Evolutionary conservation across 192 early-diverging fungal genomes (phyloP), one percentile per base, ranked within the genome.

Genomic region (Coemansia sp.): DNA sequence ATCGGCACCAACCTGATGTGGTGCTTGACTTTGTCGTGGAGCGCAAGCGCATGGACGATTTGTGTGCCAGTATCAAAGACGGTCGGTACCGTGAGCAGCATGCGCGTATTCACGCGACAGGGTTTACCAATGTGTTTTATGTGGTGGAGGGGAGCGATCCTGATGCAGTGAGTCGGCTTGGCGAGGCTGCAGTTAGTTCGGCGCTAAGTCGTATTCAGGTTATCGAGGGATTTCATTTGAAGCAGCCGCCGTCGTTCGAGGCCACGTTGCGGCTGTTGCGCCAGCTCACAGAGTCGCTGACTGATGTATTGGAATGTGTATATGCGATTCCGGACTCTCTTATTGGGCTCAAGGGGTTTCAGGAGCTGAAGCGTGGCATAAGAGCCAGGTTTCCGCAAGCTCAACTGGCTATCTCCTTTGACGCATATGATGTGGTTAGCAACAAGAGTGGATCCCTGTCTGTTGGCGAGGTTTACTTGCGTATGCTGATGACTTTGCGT

Each of bases 21-120:
- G 86, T 94, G 3, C 75, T 97, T 8, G 92, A 95, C 66, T 87
- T 86, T 49, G 73, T 98, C n/a, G 62, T 95, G 2, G 95, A 99
- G 73, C 84, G 97, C 24, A 99, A 99, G 65, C 85, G 91, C n/a
- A 86, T 93, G 82, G 94, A 97, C 57, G 97, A 99, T 72, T 76
- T 99, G 56, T 85, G 92, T 5, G 70, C 84, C 0, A 95, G 93
- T 76, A 96, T 99, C 56, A 91, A 93, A 37, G 97, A 99, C 69
- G 93, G 93, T 1, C 83, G 97, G 15, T 97, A 90, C 73, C 86
- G 79, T 9, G 97, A 99, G 64, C 97, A 99, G 76, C 97, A 97
- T 85, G 84, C 88, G 38, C 90, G 94, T 5, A 76, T 98, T 8
- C 73, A 72, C 38, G 77, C 73, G 35, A 86, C 91, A 19, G 92